Evolutionary conservation across 768 basidiomycete species (phyloP).

Genomic region (Boletellus sp.): DNA sequence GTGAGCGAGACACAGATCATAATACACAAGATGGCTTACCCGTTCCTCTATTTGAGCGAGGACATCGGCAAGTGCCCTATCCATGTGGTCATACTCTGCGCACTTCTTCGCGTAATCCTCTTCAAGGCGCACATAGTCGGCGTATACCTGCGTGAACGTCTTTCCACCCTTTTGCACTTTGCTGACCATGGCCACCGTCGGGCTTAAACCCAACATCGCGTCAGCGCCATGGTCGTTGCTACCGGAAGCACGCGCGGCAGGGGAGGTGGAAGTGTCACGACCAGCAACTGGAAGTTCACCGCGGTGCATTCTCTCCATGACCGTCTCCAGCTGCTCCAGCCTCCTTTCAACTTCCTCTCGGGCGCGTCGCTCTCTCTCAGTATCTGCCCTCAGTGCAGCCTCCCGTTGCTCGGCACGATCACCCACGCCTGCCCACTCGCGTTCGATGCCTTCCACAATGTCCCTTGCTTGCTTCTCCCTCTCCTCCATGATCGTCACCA

Average conservation of each 20-base stretch:
- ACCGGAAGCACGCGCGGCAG: conserved; percentile 41
- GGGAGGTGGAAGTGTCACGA: conserved; percentile 35
- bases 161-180: conserved; percentile 77
- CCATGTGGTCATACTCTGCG: conserved; percentile 82
- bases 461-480: conserved; percentile 82
- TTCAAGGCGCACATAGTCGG: conserved; percentile 83
- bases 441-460: conserved; percentile 78
- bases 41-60: conserved; percentile 89
- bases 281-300: conserved; percentile 65
- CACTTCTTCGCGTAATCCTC: conserved; percentile 76
- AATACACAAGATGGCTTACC: conserved; percentile 36
- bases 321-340: conserved; percentile 65
- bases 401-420: conserved; percentile 69
- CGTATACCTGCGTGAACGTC: conserved; percentile 92
- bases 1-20: neutral
- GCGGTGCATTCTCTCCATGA: conserved; percentile 66
- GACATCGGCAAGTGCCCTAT: conserved; percentile 72
- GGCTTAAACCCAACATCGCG: conserved; percentile 70
- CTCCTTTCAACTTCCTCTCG: conserved; percentile 71
- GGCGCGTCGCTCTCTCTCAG: conserved; percentile 64
- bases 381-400: conserved; percentile 60
- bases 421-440: conserved; percentile 73
- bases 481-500: conserved; percentile 83
- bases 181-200: conserved; percentile 84
- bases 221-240: conserved; percentile 44